Base-by-base conservation (phyloP, 352 stramenopile species). In the Pythium apleroticum region DNA sequence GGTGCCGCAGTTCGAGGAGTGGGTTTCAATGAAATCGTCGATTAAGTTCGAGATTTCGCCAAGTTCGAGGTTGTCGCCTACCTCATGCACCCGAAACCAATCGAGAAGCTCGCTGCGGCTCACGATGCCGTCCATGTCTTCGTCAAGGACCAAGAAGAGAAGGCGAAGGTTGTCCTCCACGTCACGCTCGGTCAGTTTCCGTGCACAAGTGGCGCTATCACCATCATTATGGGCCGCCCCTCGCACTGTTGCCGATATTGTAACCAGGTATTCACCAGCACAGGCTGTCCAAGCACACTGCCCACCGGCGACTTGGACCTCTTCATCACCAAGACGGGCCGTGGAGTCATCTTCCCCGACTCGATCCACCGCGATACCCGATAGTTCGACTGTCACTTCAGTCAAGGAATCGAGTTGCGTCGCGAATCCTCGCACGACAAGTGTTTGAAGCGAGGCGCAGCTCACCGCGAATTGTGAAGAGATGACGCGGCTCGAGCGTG, bases 131-230 rank as follows among this genome's bases (percentile, higher is more conserved):
- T 86, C 63, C 65, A 77, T 73, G 31, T 85, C 66, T 11, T 65
- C 56, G 22, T 90, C 81, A 20, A 90, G 63, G 46, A 71, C 78
- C 15, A 76, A 58, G 24, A 88, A 86, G 30, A 77, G 50, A 17
- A 87, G 65, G 45, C 70, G 52, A 25, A 86, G 25, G 27, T 84
- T 86, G 17, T 46, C 43, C 4, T 82, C 58, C 5, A 71, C 24
- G 1, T 59, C 25, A 15, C 33, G 12, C 24, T 15, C 19, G 14
- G 15, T 52, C 12, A 33, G 17, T 39, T 11, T 41, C 3, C 20
- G 22, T 6, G 27, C n/a, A n/a, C n/a, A n/a, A n/a, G n/a, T 17
- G 14, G 0, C n/a, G 63, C 20, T 46, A 17, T 27, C 39, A 22
- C 27, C 20, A 61, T 71, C 54, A 78, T 37, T 9, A 50, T 30